Evolutionary conservation across 2,329 filamentous ascomycete species (phyloP), one percentile per base, ranked within the genome.

Genomic region (Ophiostoma sp.): DNA sequence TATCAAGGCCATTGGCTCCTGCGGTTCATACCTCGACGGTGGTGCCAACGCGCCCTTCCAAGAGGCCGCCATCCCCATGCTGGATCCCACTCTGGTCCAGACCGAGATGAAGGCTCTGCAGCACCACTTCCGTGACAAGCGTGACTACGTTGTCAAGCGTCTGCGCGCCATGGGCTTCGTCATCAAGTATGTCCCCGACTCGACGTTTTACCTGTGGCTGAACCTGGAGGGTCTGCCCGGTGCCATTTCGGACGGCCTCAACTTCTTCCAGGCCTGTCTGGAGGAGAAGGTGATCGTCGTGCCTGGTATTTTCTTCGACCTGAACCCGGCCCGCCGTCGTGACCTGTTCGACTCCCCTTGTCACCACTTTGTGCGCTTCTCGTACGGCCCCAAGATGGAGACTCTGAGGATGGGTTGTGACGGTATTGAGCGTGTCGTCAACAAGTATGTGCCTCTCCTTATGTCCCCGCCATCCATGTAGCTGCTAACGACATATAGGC

Each of bases 241-340:
- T n/a, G 86, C 89, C 72, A 96, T 98, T 79, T 90, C 91, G 72
- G 94, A 98, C 78, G 94, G 94, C 10, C 83, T 98, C 76, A 97
- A 96, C 83, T 98, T 98, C 86, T 97, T 98, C 87, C 89, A 95
- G 79, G 93, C 93, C 39, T 95, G 95, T 77, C 83, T 98, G 64
- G 88, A 91, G 77, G 93, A 97, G 83, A 96, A 96, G 85, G 92
- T 96, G 74, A 97, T 97, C 77, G 93, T 97, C 23, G 94, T 98
- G 4, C 94, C 94, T 0, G 94, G 94, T 72, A 98, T 98, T 79
- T 98, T 98, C 86, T 98, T 98, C 79, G 94, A 98, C 77, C 81
- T 98, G 74, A 98, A 98, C 82, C 94, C 94, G 4, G 90, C 91
- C 48, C 90, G 93, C 79, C 86, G 94, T 74, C 86, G 94, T 78